Conservation (phyloP, 371 early-diverging fungal genomes). For the Massospora cicadina region DNA sequence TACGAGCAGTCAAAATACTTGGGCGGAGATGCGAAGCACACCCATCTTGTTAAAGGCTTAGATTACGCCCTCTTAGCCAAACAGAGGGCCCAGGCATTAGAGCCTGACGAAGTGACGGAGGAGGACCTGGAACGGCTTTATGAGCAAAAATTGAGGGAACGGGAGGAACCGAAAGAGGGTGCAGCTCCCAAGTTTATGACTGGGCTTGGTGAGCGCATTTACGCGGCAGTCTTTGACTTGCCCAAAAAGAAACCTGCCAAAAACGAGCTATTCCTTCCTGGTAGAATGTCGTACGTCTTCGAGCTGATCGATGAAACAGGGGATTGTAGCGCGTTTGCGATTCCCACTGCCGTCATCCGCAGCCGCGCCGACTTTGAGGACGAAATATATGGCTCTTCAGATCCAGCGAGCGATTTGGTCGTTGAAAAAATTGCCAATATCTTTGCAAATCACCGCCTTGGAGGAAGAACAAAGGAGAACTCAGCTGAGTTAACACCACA, state of each 20-base stretch:
- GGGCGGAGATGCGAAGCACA: constrained; percentile 71
- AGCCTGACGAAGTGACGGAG: constrained; percentile 14
- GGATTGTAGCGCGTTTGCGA: constrained; percentile 31
- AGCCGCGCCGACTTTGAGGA: constrained; percentile 37
- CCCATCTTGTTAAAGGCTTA: constrained; percentile 82
- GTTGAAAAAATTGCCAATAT: constrained; percentile 53
- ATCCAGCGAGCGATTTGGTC: constrained; percentile 38
- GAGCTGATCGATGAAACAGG: constrained; percentile 26
- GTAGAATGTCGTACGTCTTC: constrained; percentile 65
- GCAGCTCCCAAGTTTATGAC: constrained; percentile 16
- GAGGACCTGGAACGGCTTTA: constrained; percentile 14
- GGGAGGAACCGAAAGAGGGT: not conserved
- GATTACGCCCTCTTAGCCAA: constrained; percentile 62
- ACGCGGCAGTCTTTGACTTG: constrained; percentile 19
- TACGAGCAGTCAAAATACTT: constrained; percentile 51
- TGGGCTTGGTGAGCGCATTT: constrained; percentile 19
- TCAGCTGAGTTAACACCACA: constrained; percentile 14
- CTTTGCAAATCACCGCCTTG: constrained; percentile 28
- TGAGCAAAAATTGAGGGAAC: constrained; percentile 12
- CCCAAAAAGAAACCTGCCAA: constrained; percentile 15
- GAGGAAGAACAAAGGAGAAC: constrained; percentile 18
- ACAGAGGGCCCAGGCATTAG: constrained; percentile 23
- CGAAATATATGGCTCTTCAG: constrained; percentile 16
- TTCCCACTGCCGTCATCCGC: constrained; percentile 58
- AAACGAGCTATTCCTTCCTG: constrained; percentile 61